Percentiles rank a stretch among this genome's conserved stretches.
Conservation (phyloP, 306 rosid species). For the Quercus robur region DNA sequence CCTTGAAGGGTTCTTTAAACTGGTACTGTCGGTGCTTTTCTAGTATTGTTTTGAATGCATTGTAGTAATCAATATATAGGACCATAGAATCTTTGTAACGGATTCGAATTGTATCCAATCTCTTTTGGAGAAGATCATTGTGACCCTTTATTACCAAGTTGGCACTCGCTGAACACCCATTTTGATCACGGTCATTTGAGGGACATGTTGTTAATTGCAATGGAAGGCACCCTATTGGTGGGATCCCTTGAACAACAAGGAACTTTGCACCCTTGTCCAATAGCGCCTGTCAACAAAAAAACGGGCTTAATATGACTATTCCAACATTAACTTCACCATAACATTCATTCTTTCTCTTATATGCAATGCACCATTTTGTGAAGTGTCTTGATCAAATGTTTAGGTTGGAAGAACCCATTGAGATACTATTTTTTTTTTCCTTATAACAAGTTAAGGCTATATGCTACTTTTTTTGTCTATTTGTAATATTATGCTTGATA, state of each 20-base stretch:
- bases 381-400: too few relatives aligned
- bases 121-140: conserved; percentile 13
- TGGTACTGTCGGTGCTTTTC: neutral
- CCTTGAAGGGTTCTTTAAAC: conserved; percentile 24
- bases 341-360: too few relatives aligned
- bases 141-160: conserved; percentile 11
- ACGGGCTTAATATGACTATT: neutral
- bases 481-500: too few relatives aligned
- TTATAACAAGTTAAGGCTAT: too few relatives aligned
- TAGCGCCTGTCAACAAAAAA: neutral
- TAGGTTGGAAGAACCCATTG: too few relatives aligned
- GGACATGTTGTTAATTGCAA: neutral
- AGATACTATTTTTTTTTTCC: too few relatives aligned
- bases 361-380: too few relatives aligned
- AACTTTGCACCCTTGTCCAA: conserved; percentile 17
- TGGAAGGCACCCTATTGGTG: conserved; percentile 22
- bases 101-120: neutral
- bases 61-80: conserved; percentile 17
- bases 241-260: conserved; percentile 30
- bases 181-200: conserved; percentile 1
- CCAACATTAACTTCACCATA: too few relatives aligned
- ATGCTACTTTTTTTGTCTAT: too few relatives aligned
- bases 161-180: conserved; percentile 10
- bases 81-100: neutral
- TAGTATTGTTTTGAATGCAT: conserved; percentile 6